phyloP scores from a whole-genome alignment of 1,284 basidiomycete species.

The Mycosarcoma maydis region DNA sequence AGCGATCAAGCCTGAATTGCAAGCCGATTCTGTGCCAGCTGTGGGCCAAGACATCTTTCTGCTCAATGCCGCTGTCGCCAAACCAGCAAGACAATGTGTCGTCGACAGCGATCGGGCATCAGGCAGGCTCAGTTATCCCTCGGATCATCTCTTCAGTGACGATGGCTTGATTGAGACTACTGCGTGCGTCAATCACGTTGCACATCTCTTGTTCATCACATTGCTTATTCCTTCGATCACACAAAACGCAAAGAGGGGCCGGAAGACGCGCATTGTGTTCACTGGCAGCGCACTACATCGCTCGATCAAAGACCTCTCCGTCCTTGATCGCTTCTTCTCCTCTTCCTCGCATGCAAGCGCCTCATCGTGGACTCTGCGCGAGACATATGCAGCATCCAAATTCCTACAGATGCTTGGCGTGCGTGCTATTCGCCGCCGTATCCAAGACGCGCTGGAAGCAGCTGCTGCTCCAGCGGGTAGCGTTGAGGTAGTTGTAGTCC shows the following conservation, averaged over 20 bases:
- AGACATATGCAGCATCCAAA: conserved; percentile 46
- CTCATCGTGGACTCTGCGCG: conserved; percentile 29
- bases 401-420: conserved; percentile 50
- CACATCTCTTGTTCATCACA: conserved; percentile 44
- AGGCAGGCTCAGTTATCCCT: not conserved
- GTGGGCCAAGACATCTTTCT: conserved; percentile 34
- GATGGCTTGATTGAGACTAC: conserved; percentile 36
- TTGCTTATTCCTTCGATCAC: conserved; percentile 23
- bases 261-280: conserved; percentile 47
- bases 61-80: conserved; percentile 48
- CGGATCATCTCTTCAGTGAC: conserved; percentile 20
- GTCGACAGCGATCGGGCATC: conserved; percentile 17
- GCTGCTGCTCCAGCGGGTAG: not conserved
- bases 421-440: conserved; percentile 32
- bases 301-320: conserved; percentile 20
- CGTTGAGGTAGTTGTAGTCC: conserved; percentile 37
- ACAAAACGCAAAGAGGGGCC: conserved; percentile 17
- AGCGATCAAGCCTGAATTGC: conserved; percentile 16
- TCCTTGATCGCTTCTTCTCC: conserved; percentile 27
- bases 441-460: conserved; percentile 7
- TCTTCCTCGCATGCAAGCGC: conserved; percentile 5
- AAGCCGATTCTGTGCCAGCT: not conserved
- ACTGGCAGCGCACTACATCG: conserved; percentile 46
- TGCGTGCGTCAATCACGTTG: conserved; percentile 49
- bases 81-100: conserved; percentile 15